Evolutionary conservation across 1,284 basidiomycete species (phyloP).

Genomic region (Leccinum solheimii): DNA sequence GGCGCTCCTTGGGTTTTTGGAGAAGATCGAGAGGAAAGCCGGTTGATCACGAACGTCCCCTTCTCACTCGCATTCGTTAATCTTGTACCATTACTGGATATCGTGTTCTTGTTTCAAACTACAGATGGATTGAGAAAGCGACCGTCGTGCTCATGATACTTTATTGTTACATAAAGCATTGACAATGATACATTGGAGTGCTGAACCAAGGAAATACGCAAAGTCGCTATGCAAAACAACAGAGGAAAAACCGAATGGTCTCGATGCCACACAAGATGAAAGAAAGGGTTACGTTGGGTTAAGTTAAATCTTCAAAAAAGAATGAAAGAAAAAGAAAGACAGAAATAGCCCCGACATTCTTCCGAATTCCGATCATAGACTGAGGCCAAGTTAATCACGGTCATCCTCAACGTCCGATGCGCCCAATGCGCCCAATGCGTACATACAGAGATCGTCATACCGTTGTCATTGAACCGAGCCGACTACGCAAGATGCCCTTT

Average conservation of each 20-base stretch:
- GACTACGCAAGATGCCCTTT: slow-evolving; percentile 3
- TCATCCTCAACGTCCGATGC: neutral
- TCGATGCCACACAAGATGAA: slow-evolving; percentile 8
- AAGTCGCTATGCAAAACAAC: slow-evolving; percentile 32
- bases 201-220: slow-evolving; percentile 13
- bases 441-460: neutral
- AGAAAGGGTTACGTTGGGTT: slow-evolving; percentile 6
- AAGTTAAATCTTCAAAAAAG: slow-evolving; percentile 12
- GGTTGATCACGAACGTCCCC: slow-evolving; percentile 2
- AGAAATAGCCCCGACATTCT: neutral
- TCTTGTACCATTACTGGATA: neutral
- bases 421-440: neutral
- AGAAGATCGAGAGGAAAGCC: slow-evolving; percentile 3
- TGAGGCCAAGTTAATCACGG: neutral
- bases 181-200: slow-evolving; percentile 32
- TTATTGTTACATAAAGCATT: slow-evolving; percentile 16
- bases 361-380: neutral
- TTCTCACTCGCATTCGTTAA: neutral
- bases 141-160: slow-evolving; percentile 22
- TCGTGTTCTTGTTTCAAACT: slow-evolving; percentile 12
- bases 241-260: slow-evolving; percentile 8
- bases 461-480: slow-evolving; percentile 22
- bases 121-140: slow-evolving; percentile 13
- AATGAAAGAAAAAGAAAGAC: neutral
- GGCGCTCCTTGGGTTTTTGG: slow-evolving; percentile 26